Percentiles rank a stretch among this genome's conserved stretches.
Conservation (phyloP, 306 rosid genomes). For the Hippophae rhamnoides region DNA sequence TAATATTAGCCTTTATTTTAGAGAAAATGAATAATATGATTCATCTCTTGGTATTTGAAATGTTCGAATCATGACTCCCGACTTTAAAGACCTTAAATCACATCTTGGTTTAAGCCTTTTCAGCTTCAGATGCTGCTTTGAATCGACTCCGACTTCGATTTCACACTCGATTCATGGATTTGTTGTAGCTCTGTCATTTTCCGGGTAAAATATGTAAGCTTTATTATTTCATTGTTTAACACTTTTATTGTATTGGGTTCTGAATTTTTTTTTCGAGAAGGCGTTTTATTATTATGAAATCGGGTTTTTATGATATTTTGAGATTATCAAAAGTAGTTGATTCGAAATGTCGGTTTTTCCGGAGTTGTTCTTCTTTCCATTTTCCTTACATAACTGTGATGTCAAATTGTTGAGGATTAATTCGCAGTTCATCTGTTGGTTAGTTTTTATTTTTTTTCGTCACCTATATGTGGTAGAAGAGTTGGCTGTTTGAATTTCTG, state of each 20-base stretch:
- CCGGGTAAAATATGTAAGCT: background rate
- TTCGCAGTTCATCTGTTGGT: too few species aligned
- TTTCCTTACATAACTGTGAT: too few species aligned
- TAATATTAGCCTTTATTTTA: too few species aligned
- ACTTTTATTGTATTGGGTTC: background rate
- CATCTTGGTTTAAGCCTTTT: slow-evolving; percentile 14
- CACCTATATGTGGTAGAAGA: too few species aligned
- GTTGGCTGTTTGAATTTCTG: background rate
- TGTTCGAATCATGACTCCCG: background rate
- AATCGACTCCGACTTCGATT: background rate
- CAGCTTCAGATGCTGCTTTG: background rate
- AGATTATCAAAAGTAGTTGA: background rate
- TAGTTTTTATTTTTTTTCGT: too few species aligned
- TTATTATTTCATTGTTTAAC: too few species aligned
- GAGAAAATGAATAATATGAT: background rate
- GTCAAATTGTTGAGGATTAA: too few species aligned
- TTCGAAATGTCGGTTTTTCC: background rate
- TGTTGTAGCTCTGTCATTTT: background rate
- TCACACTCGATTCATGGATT: background rate
- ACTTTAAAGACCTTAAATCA: background rate
- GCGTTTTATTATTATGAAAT: background rate
- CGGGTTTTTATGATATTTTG: background rate
- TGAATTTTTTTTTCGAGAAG: background rate
- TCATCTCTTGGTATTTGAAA: slow-evolving; percentile 4
- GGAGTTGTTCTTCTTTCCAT: too few species aligned